Percentiles rank a stretch among this genome's conserved stretches.
Evolutionary conservation across 805 yeast genomes (phyloP).

Genomic region (Cyberlindnera maclurae): DNA sequence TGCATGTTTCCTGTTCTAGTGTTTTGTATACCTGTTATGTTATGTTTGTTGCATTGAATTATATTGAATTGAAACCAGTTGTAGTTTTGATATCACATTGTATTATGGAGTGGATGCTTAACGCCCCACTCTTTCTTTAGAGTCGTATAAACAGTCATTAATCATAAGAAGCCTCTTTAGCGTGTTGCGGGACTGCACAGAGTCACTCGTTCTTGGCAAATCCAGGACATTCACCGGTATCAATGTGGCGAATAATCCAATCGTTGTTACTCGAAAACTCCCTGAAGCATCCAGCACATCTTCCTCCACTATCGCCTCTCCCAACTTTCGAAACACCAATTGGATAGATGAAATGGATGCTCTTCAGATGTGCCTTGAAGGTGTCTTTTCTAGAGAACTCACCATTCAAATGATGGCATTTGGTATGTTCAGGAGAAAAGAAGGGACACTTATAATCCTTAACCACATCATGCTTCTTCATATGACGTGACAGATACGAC

Average conservation of each 20-base stretch:
- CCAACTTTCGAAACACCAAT: constrained; percentile 62
- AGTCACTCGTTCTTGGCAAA: constrained; percentile 7
- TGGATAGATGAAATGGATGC: constrained; percentile 73
- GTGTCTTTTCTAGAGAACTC: constrained; percentile 76
- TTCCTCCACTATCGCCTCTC: constrained; percentile 50
- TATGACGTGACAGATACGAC: constrained; percentile 77
- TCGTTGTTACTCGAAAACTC: constrained; percentile 53
- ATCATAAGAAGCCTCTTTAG: too few species aligned
- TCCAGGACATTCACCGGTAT: constrained; percentile 43
- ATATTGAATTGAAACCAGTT: not conserved
- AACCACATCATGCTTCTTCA: constrained; percentile 68
- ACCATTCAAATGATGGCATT: constrained; percentile 60
- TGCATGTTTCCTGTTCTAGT: not conserved
- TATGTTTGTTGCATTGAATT: not conserved
- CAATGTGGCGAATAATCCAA: constrained; percentile 64
- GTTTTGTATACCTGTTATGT: not conserved
- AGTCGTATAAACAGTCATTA: too few species aligned
- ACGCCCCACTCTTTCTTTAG: too few species aligned
- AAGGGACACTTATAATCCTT: constrained; percentile 82
- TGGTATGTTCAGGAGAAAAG: constrained; percentile 31
- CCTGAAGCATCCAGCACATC: constrained; percentile 61
- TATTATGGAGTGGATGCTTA: not conserved
- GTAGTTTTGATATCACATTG: not conserved
- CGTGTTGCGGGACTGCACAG: too few species aligned
- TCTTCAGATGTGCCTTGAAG: constrained; percentile 69